phyloP scores from a whole-genome alignment of 2,329 filamentous ascomycete genomes.

The Septoria linicola region DNA sequence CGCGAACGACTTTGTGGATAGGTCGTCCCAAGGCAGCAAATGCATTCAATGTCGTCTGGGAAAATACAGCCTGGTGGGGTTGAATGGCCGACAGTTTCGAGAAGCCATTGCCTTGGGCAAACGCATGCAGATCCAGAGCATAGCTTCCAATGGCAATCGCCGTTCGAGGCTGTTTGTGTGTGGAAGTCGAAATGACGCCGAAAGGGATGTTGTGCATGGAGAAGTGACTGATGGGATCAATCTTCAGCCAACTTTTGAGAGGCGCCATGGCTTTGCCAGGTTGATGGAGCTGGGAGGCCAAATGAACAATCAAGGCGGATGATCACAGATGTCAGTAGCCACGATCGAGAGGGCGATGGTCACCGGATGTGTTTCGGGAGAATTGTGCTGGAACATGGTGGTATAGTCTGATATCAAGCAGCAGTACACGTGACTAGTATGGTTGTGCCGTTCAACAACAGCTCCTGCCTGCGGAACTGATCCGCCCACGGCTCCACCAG shows the following conservation, averaged over 20 bases:
- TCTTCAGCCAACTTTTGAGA: slow-evolving; percentile 57
- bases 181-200: slow-evolving; percentile 69
- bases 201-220: slow-evolving; percentile 80
- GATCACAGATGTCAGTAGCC: neutral
- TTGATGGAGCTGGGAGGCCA: neutral
- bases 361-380: too few species aligned
- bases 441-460: too few species aligned
- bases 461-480: too few species aligned
- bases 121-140: slow-evolving; percentile 66
- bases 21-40: slow-evolving; percentile 71
- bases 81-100: slow-evolving; percentile 57
- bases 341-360: too few species aligned
- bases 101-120: slow-evolving; percentile 61
- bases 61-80: slow-evolving; percentile 61
- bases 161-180: slow-evolving; percentile 57
- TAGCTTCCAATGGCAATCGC: slow-evolving; percentile 72
- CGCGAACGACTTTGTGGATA: slow-evolving; percentile 66
- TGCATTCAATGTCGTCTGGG: slow-evolving; percentile 64
- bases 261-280: slow-evolving; percentile 41
- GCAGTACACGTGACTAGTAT: too few species aligned
- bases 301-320: neutral
- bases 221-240: slow-evolving; percentile 64
- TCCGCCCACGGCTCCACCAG: too few species aligned
- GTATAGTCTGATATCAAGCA: too few species aligned
- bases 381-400: too few species aligned